phyloP scores from a whole-genome alignment of 495 filamentous ascomycete genomes.

The Aspergillus sparsus region DNA sequence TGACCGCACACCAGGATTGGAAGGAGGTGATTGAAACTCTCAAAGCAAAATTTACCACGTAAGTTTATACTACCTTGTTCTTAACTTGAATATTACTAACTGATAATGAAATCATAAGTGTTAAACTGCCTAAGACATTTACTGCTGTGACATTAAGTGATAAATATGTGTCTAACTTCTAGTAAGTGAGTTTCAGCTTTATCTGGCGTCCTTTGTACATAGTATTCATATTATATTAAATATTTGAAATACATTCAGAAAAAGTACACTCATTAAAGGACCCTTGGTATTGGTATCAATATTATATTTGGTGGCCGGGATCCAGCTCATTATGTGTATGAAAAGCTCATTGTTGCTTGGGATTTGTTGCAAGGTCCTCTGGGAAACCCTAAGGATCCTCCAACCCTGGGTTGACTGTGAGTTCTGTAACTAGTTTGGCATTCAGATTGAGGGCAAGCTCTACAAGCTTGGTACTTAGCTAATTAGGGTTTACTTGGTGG shows the following conservation, averaged over 20 bases:
- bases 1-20: conserved; percentile 94
- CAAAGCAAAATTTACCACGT: conserved; percentile 92
- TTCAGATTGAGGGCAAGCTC: too few species aligned
- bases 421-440: too few species aligned
- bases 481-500: too few species aligned
- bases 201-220: not conserved
- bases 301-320: not conserved
- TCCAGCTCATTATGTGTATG: too few species aligned
- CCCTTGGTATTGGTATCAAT: not conserved
- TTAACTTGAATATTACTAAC: not conserved
- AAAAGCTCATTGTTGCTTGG: too few species aligned
- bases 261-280: not conserved
- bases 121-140: conserved; percentile 93
- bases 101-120: conserved; percentile 51
- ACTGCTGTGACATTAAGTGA: conserved; percentile 88
- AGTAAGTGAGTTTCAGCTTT: not conserved
- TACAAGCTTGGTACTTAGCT: too few species aligned
- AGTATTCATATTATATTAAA: conserved; percentile 3
- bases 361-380: too few species aligned
- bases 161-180: conserved; percentile 40
- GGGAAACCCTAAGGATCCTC: too few species aligned
- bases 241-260: conserved; percentile 1
- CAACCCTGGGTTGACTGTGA: too few species aligned
- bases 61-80: conserved; percentile 38
- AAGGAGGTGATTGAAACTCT: conserved; percentile 92